Evolutionary conservation across 441 rosid genomes (phyloP).

Genomic region (Populus hybrid): DNA sequence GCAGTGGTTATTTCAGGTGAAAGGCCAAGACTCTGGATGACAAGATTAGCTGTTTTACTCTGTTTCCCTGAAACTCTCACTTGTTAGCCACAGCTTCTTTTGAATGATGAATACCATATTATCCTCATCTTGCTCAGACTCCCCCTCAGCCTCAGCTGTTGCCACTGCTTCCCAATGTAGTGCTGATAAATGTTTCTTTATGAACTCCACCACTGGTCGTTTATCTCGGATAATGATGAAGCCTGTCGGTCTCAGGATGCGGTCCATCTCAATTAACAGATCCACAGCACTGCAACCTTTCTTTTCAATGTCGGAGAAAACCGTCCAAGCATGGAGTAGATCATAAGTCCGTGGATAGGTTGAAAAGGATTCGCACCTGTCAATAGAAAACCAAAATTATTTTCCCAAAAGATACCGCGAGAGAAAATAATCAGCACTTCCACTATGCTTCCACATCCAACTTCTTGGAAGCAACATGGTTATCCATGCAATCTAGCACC

Average conservation of each 20-base stretch:
- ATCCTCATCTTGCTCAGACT: constrained; percentile 54
- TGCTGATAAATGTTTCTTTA: constrained; percentile 70
- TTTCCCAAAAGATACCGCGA: not conserved
- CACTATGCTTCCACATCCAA: too few relatives aligned
- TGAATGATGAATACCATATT: constrained; percentile 59
- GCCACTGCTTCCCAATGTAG: constrained; percentile 90
- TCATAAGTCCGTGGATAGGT: constrained; percentile 95
- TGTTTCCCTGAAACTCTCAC: constrained; percentile 61
- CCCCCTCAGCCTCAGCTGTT: constrained; percentile 29
- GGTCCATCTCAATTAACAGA: constrained; percentile 88
- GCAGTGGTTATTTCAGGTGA: constrained; percentile 2
- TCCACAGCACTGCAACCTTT: constrained; percentile 86
- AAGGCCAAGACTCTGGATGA: not conserved
- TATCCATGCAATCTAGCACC: too few relatives aligned
- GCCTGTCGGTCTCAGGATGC: constrained; percentile 90
- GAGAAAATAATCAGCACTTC: not conserved
- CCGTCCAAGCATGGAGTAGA: constrained; percentile 87
- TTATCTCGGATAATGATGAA: constrained; percentile 77
- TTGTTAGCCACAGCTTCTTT: constrained; percentile 91
- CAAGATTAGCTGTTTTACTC: constrained; percentile 41
- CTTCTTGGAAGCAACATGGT: too few relatives aligned
- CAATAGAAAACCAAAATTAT: not conserved
- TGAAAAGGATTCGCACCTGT: constrained; percentile 95
- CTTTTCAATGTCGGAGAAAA: constrained; percentile 74
- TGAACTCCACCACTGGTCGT: constrained; percentile 50